Base-by-base conservation (phyloP, 2,329 filamentous ascomycete species). In the Talaromyces sp. region DNA sequence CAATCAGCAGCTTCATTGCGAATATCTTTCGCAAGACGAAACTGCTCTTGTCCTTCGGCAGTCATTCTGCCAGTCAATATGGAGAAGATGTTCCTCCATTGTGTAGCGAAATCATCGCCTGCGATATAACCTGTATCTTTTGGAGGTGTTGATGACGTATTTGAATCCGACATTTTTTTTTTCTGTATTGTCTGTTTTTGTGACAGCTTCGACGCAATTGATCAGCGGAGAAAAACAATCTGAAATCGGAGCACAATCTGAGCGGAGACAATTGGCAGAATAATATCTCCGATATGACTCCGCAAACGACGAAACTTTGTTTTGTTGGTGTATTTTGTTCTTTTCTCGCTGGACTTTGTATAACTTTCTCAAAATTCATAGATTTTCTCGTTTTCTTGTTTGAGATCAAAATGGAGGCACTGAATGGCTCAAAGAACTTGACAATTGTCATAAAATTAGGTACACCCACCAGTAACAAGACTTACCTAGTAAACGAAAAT, bases 31-130 rank as follows among this genome's bases (percentile, higher is more conserved):
- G 84, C 85, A 69, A 87, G 81, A 70, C 91, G 89, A 80, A 91
- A 97, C 76, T 89, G 83, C 69, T 88, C 84, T 63, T 81, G 76
- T 53, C 89, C 89, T 68, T 87, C 83, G 36, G 77, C 74, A 17
- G 84, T 87, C 77, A 94, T 86, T 67, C 82, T 79, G 57, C 89
- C 88, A 15, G 88, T 85, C 52, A 96, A 78, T 74, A 92, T 88
- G 66, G 84, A 84, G 81, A 95, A 97, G 78, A 91, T 88, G 78
- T 89, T 96, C 71, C 88, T 82, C 88, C 90, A 96, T 80, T 76
- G 73, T 36, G 76, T 76, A 63, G 67, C 75, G 21, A 69, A 67
- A 56, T 77, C 76, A 63, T 78, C 70, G 13, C 74, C 75, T 13
- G 72, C 65, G 10, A 66, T 66, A 56, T 67, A 78, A 4, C 74